These are phyloP conservation scores for Lagerstroemia speciosa DNA, from an alignment of 345 rosid genomes.

Conservation along the genomic window DNA sequence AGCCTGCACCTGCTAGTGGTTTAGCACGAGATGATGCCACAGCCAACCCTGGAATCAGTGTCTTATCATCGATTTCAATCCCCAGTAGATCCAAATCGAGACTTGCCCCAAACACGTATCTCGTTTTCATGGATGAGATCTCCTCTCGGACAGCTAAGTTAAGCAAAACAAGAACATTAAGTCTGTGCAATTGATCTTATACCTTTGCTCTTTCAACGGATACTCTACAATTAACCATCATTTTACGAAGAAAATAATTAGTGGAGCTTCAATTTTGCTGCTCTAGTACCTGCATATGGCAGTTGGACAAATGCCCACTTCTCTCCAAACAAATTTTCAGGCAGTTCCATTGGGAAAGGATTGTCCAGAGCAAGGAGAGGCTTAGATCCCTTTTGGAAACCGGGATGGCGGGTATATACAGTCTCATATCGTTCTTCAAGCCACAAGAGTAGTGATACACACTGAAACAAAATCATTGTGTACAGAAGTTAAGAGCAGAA, in stretches of 20 bases:
- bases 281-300: conserved; percentile 57
- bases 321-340: conserved; percentile 80
- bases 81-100: conserved; percentile 92
- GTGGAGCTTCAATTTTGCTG: neutral
- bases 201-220: neutral
- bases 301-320: conserved; percentile 94
- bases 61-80: conserved; percentile 59
- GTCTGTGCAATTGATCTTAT: neutral
- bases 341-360: conserved; percentile 91
- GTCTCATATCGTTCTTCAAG: conserved; percentile 85
- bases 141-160: conserved; percentile 61
- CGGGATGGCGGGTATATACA: conserved; percentile 74
- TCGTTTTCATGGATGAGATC: conserved; percentile 47
- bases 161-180: conserved; percentile 7
- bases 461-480: conserved; percentile 33
- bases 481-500: neutral
- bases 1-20: conserved; percentile 66
- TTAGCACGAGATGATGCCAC: conserved; percentile 87
- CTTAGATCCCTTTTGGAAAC: conserved; percentile 85
- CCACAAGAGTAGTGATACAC: conserved; percentile 77
- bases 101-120: conserved; percentile 62
- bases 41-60: conserved; percentile 84
- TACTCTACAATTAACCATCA: no score
- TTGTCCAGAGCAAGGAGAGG: conserved; percentile 76
- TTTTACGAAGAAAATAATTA: neutral